phyloP scores from a whole-genome alignment of 176 grass and related monocot species.

The Phoenix dactylifera region DNA sequence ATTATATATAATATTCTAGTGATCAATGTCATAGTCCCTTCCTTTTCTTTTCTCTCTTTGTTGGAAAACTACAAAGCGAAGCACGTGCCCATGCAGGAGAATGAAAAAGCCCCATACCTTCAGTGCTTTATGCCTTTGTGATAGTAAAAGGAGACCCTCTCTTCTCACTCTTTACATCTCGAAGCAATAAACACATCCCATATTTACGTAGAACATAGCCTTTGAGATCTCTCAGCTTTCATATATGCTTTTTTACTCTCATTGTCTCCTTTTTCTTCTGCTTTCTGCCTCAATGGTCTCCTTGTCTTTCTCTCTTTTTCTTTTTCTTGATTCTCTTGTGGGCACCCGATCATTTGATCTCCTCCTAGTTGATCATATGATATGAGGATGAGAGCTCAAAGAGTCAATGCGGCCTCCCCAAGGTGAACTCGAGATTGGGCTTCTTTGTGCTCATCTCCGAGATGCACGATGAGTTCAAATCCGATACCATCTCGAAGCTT shows the following conservation, averaged over 20 bases:
- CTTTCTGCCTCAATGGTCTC: background rate
- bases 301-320: slow-evolving; percentile 6
- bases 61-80: slow-evolving; percentile 10
- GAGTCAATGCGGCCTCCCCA: background rate
- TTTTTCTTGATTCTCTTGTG: background rate
- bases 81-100: slow-evolving; percentile 10
- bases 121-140: background rate
- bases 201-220: no score
- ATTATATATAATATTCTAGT: background rate
- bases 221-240: background rate
- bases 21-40: background rate
- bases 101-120: slow-evolving; percentile 1
- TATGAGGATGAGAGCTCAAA: no score
- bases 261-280: background rate
- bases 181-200: background rate
- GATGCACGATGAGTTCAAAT: slow-evolving; percentile 12
- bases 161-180: background rate
- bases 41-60: background rate
- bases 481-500: slow-evolving; percentile 13
- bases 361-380: no score
- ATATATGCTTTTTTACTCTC: background rate
- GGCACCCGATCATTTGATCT: no score
- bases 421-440: slow-evolving; percentile 8
- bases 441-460: slow-evolving; percentile 11
- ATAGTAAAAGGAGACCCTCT: background rate